Conservation (phyloP, 768 basidiomycete genomes). For the Thelephora ganbajun region DNA sequence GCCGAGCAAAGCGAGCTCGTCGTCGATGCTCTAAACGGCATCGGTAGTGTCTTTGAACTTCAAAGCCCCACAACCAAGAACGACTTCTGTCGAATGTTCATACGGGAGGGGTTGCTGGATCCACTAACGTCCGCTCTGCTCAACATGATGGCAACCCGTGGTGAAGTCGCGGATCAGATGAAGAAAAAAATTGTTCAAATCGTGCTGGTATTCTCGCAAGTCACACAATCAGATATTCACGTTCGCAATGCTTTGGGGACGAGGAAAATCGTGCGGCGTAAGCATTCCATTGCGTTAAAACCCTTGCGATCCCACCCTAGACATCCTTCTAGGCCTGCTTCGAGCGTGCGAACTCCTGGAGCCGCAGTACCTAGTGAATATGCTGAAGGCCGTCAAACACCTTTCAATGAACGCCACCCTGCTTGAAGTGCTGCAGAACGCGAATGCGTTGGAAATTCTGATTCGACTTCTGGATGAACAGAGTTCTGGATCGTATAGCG, state of each 20-base stretch:
- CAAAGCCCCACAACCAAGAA: constrained; percentile 95
- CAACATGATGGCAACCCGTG: constrained; percentile 71
- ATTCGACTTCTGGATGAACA: constrained; percentile 75
- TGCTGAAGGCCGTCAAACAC: constrained; percentile 93
- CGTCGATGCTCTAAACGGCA: constrained; percentile 86
- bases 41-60: constrained; percentile 89
- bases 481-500: constrained; percentile 61
- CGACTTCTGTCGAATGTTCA: constrained; percentile 98
- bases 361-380: constrained; percentile 74
- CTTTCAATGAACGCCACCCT: constrained; percentile 86
- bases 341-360: constrained; percentile 80
- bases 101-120: constrained; percentile 87
- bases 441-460: constrained; percentile 88
- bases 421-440: constrained; percentile 89
- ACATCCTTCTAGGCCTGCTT: constrained; percentile 48
- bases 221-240: constrained; percentile 89
- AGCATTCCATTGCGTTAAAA: constrained; percentile 19
- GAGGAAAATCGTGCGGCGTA: constrained; percentile 78
- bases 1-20: constrained; percentile 83
- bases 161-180: constrained; percentile 51
- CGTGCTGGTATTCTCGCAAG: constrained; percentile 83
- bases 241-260: constrained; percentile 88
- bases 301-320: neutral
- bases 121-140: constrained; percentile 83
- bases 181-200: constrained; percentile 87